Percentiles rank a stretch among this genome's conserved stretches.
Conservation (phyloP, 176 grass and related monocot genomes). For the Juncus effusus region DNA sequence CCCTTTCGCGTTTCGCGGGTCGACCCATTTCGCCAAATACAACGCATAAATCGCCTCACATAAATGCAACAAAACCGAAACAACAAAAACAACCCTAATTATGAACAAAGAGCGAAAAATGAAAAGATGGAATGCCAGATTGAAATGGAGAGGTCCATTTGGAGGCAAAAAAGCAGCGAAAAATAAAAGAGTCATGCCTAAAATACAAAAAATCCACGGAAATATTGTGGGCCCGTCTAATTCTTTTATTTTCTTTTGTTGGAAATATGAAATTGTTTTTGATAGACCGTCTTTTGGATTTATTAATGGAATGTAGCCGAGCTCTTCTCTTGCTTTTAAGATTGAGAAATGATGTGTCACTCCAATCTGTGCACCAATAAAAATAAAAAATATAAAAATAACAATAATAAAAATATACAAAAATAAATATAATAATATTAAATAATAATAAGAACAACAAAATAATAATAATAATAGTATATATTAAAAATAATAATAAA, state of each 20-base stretch:
- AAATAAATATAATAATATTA: no score
- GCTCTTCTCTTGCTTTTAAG: constrained; percentile 73
- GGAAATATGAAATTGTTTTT: constrained; percentile 58
- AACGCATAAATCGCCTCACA: constrained; percentile 61
- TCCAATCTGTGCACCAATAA: constrained; percentile 49
- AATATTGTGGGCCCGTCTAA: constrained; percentile 85
- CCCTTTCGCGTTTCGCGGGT: constrained; percentile 59
- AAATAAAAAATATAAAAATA: not conserved
- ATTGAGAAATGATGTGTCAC: constrained; percentile 85
- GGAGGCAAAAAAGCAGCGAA: constrained; percentile 65
- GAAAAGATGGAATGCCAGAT: constrained; percentile 39
- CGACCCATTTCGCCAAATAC: constrained; percentile 58
- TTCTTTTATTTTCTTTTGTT: constrained; percentile 62
- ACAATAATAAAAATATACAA: not conserved
- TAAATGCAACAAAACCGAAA: constrained; percentile 19
- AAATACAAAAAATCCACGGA: constrained; percentile 34
- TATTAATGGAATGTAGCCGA: constrained; percentile 66
- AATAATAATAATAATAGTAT: no score
- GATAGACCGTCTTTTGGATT: constrained; percentile 60
- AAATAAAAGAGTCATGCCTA: constrained; percentile 43
- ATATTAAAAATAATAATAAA: no score
- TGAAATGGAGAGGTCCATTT: constrained; percentile 47
- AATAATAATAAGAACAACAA: not conserved
- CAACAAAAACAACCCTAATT: constrained; percentile 41
- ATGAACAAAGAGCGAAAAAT: constrained; percentile 42